These are phyloP conservation scores for Reutealis trisperma DNA, from an alignment of 345 rosid species.

Conservation along the genomic window DNA sequence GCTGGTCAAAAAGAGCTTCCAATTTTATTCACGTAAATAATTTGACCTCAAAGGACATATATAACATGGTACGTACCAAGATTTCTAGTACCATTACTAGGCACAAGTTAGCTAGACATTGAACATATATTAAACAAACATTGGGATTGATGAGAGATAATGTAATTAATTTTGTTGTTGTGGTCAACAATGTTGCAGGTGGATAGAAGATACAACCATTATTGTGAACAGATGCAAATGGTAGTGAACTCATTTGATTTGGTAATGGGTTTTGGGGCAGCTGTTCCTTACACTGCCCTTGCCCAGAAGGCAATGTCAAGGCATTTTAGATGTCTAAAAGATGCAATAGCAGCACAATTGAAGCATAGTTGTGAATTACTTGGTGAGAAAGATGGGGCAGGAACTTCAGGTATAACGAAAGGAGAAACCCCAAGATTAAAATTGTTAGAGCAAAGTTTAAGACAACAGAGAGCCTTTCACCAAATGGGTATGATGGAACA, in stretches of 20 bases:
- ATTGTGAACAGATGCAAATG: constrained; percentile 97
- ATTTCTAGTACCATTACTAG: background rate
- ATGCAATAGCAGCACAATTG: constrained; percentile 68
- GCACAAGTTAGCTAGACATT: too few species aligned
- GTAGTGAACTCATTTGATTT: constrained; percentile 93
- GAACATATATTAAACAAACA: too few species aligned
- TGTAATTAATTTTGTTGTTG: constrained; percentile 15
- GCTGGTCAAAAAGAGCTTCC: too few species aligned
- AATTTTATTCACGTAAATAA: too few species aligned
- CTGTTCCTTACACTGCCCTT: constrained; percentile 85
- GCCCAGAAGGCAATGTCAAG: constrained; percentile 99
- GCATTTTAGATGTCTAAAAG: constrained; percentile 90
- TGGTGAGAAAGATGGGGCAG: constrained; percentile 77
- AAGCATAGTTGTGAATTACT: constrained; percentile 75
- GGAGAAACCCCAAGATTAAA: constrained; percentile 92
- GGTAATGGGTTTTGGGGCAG: constrained; percentile 90
- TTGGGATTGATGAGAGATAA: constrained; percentile 2
- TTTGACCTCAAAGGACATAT: too few species aligned
- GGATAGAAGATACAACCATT: constrained; percentile 86
- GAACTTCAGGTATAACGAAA: constrained; percentile 74
- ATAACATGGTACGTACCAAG: background rate
- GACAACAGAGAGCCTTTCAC: constrained; percentile 89
- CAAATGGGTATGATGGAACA: constrained; percentile 98
- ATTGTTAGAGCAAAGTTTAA: constrained; percentile 78
- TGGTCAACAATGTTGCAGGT: constrained; percentile 53